Conservation (phyloP, 345 rosid genomes). For the Cardamine occulta region DNA sequence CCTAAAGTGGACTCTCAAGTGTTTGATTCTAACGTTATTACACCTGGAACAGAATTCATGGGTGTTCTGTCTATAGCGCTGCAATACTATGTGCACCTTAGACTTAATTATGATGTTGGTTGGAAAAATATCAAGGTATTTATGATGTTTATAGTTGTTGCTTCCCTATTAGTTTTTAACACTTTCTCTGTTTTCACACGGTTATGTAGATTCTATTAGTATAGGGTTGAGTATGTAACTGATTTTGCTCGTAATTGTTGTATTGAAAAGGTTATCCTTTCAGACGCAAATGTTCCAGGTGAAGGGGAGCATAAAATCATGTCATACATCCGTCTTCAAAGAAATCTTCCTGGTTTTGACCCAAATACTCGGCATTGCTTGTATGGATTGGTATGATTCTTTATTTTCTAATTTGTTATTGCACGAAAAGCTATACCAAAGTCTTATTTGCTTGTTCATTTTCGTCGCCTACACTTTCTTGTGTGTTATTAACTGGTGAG, state of each 20-base stretch:
- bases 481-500: constrained; percentile 24
- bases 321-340: constrained; percentile 88
- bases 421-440: not conserved
- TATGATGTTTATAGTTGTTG: not conserved
- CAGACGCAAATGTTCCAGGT: constrained; percentile 94
- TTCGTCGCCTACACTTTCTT: constrained; percentile 1
- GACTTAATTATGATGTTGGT: constrained; percentile 81
- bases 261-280: constrained; percentile 75
- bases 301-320: constrained; percentile 95
- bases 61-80: constrained; percentile 74
- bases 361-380: constrained; percentile 88
- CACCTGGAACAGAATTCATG: constrained; percentile 97
- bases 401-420: constrained; percentile 19
- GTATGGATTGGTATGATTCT: constrained; percentile 79
- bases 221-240: constrained; percentile 22
- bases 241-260: constrained; percentile 28
- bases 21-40: constrained; percentile 81
- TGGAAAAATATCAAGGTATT: constrained; percentile 85
- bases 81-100: constrained; percentile 77
- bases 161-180: not conserved
- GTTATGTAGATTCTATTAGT: not conserved
- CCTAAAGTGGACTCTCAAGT: constrained; percentile 68
- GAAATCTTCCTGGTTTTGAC: constrained; percentile 79
- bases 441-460: constrained; percentile 3
- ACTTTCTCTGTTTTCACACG: not conserved